Conservation (phyloP, 208 protist genomes). For the Angomonas ambiguus region DNA sequence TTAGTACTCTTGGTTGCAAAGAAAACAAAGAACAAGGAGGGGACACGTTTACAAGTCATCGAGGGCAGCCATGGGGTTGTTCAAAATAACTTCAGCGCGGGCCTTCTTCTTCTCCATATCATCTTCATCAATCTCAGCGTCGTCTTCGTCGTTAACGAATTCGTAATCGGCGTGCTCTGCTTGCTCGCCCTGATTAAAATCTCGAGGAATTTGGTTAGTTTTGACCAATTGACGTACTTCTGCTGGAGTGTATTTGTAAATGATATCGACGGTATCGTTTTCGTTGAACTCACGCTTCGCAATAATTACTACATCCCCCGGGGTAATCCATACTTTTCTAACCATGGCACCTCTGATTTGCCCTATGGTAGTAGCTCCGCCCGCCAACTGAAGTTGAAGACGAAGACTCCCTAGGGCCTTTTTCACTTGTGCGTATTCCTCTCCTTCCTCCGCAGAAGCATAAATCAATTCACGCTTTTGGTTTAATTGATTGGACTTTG, state of each 20-base stretch:
- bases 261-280: slow-evolving; percentile 83
- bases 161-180: slow-evolving; percentile 56
- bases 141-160: slow-evolving; percentile 79
- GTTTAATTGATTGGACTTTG: slow-evolving; percentile 93
- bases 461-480: slow-evolving; percentile 96
- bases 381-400: slow-evolving; percentile 89
- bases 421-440: slow-evolving; percentile 98
- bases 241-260: slow-evolving; percentile 64
- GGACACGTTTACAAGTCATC: slow-evolving; percentile 80
- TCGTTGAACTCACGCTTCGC: slow-evolving; percentile 74
- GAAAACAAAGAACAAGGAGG: background rate
- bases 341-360: slow-evolving; percentile 83
- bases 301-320: slow-evolving; percentile 78
- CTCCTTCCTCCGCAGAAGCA: slow-evolving; percentile 92
- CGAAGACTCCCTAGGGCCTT: slow-evolving; percentile 97
- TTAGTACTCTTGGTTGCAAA: too few relatives aligned
- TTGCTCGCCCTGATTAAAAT: slow-evolving; percentile 76
- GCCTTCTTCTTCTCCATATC: slow-evolving; percentile 51
- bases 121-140: slow-evolving; percentile 32
- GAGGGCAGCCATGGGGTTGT: slow-evolving; percentile 62
- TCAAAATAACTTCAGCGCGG: slow-evolving; percentile 63
- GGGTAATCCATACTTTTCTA: slow-evolving; percentile 76
- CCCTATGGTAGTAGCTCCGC: slow-evolving; percentile 73
- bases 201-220: slow-evolving; percentile 75
- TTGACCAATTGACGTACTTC: slow-evolving; percentile 78